Conservation (phyloP, 2,329 filamentous ascomycete species). For the Aspergillus carbonarius region DNA sequence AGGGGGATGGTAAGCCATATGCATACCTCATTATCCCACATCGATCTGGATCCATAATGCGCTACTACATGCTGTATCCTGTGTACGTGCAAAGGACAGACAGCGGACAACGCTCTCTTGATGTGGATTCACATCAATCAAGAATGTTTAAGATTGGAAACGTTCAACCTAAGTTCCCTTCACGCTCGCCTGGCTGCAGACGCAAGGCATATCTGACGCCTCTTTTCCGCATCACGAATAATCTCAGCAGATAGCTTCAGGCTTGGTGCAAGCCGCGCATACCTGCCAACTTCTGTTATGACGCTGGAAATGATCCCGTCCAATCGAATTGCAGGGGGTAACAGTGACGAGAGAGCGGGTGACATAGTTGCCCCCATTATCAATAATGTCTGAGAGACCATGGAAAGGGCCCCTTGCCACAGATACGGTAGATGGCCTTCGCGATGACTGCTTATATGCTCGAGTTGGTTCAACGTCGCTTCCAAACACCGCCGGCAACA, state of each 20-base stretch:
- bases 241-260: slow-evolving; percentile 75
- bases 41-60: too few relatives aligned
- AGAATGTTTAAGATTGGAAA: neutral
- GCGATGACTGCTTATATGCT: slow-evolving; percentile 76
- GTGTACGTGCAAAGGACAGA: neutral
- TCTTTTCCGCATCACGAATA: slow-evolving; percentile 73
- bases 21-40: too few relatives aligned
- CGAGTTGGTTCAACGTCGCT: slow-evolving; percentile 74
- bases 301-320: slow-evolving; percentile 77
- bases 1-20: too few relatives aligned
- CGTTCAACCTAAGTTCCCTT: neutral
- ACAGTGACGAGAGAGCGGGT: slow-evolving; percentile 65
- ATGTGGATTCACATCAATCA: neutral
- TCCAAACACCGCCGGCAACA: slow-evolving; percentile 80
- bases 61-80: neutral
- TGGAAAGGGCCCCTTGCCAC: slow-evolving; percentile 80
- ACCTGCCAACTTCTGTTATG: slow-evolving; percentile 71
- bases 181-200: slow-evolving; percentile 14
- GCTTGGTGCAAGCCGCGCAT: slow-evolving; percentile 73
- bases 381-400: slow-evolving; percentile 76
- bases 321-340: slow-evolving; percentile 58
- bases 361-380: slow-evolving; percentile 86
- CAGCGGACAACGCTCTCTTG: neutral
- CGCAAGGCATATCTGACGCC: slow-evolving; percentile 54
- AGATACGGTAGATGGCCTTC: slow-evolving; percentile 82